Evolutionary conservation across 768 basidiomycete genomes (phyloP).

Genomic region (Trametes cingulata): DNA sequence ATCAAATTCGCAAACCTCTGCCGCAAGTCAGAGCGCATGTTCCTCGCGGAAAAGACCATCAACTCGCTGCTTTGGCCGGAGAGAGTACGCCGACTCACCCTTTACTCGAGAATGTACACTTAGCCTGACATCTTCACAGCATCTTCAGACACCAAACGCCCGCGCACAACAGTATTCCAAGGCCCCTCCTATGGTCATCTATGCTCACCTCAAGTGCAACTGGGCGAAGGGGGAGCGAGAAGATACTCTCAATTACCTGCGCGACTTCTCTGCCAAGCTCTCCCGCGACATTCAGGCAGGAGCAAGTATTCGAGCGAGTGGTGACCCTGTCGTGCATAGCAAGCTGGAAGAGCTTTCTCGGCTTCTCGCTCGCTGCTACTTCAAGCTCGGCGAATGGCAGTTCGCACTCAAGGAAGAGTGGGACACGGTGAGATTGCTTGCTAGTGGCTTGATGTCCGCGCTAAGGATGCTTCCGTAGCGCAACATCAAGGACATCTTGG

Average conservation of each 20-base stretch:
- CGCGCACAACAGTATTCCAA: constrained; percentile 57
- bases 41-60: constrained; percentile 95
- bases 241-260: constrained; percentile 80
- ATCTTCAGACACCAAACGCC: constrained; percentile 45
- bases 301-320: constrained; percentile 46
- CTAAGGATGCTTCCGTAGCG: constrained; percentile 44
- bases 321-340: constrained; percentile 51
- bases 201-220: constrained; percentile 93
- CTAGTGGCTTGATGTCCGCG: neutral
- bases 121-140: neutral
- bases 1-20: constrained; percentile 98
- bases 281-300: constrained; percentile 57
- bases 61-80: constrained; percentile 85
- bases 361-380: constrained; percentile 95
- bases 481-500: constrained; percentile 79
- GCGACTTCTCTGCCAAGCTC: constrained; percentile 77
- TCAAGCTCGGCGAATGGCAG: constrained; percentile 97
- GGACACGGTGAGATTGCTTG: constrained; percentile 35
- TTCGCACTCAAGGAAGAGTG: constrained; percentile 77
- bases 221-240: constrained; percentile 86
- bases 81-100: constrained; percentile 41
- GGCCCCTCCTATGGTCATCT: constrained; percentile 94
- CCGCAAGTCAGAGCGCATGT: constrained; percentile 91
- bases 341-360: constrained; percentile 71
- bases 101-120: neutral